These are phyloP conservation scores for Mucor irregularis DNA, from an alignment of 371 early-diverging fungal genomes.

Conservation along the genomic window DNA sequence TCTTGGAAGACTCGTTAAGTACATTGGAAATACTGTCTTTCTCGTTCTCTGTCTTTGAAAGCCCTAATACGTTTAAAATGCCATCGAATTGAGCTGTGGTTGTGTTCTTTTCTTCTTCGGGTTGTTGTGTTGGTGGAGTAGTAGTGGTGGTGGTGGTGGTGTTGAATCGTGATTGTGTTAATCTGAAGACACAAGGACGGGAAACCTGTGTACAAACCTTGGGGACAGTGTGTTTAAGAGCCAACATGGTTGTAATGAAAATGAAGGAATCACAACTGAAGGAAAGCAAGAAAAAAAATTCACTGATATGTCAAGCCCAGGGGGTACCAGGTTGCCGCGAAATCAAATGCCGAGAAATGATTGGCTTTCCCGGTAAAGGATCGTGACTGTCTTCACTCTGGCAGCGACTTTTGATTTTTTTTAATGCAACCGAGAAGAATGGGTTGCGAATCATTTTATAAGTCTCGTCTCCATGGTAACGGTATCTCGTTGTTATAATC, in stretches of 20 bases:
- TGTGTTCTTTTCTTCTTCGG: background rate
- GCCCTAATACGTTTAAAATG: slow-evolving; percentile 18
- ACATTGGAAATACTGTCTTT: background rate
- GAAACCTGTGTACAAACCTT: slow-evolving; percentile 5
- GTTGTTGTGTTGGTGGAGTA: slow-evolving; percentile 1
- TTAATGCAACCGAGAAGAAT: too few relatives aligned
- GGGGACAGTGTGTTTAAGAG: slow-evolving; percentile 19
- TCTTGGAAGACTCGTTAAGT: slow-evolving; percentile 2
- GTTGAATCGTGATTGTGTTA: slow-evolving; percentile 15
- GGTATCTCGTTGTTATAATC: too few relatives aligned
- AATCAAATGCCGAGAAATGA: too few relatives aligned
- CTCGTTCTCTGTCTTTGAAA: background rate
- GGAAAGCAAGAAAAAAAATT: background rate
- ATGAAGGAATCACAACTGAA: background rate
- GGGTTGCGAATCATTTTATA: too few relatives aligned
- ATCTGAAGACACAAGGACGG: slow-evolving; percentile 6
- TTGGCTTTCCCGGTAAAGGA: too few relatives aligned
- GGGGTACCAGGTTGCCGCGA: background rate
- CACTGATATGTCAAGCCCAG: background rate
- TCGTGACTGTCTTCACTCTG: too few relatives aligned
- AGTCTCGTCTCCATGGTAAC: too few relatives aligned
- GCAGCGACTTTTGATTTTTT: too few relatives aligned
- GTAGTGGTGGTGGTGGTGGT: background rate
- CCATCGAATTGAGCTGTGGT: slow-evolving; percentile 21
- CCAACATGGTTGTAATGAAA: slow-evolving; percentile 17